phyloP scores from a whole-genome alignment of 805 yeast species.

The Monosporozyma solicola region DNA sequence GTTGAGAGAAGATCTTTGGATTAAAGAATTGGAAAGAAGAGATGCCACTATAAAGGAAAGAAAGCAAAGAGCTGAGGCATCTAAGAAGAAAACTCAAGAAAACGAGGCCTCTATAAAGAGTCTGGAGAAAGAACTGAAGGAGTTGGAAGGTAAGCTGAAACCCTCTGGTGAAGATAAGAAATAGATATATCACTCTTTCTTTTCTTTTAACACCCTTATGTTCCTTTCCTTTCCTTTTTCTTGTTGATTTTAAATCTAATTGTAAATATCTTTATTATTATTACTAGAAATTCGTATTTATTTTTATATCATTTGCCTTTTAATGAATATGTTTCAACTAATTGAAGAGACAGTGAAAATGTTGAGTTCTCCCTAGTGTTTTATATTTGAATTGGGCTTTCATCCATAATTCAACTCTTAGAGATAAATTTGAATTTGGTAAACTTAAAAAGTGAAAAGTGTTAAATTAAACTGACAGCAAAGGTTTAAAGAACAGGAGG shows the following conservation, averaged over 20 bases:
- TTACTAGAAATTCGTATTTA: neutral
- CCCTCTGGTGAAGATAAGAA: neutral
- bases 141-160: conserved; percentile 18
- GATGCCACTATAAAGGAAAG: conserved; percentile 65
- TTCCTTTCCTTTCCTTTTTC: neutral
- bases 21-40: conserved; percentile 80
- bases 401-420: neutral
- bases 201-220: neutral
- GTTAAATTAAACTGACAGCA: neutral
- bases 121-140: conserved; percentile 22
- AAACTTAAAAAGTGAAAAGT: neutral
- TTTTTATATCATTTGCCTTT: neutral
- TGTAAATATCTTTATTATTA: neutral
- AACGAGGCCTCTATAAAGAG: conserved; percentile 24
- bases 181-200: neutral
- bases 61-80: conserved; percentile 56
- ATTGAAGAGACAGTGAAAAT: too few species aligned
- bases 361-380: too few species aligned
- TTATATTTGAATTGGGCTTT: too few species aligned
- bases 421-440: neutral
- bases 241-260: neutral
- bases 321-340: neutral
- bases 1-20: conserved; percentile 79
- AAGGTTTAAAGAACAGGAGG: neutral
- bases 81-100: conserved; percentile 38